Conservation (phyloP, 768 basidiomycete species). For the Megacollybia marginata region DNA sequence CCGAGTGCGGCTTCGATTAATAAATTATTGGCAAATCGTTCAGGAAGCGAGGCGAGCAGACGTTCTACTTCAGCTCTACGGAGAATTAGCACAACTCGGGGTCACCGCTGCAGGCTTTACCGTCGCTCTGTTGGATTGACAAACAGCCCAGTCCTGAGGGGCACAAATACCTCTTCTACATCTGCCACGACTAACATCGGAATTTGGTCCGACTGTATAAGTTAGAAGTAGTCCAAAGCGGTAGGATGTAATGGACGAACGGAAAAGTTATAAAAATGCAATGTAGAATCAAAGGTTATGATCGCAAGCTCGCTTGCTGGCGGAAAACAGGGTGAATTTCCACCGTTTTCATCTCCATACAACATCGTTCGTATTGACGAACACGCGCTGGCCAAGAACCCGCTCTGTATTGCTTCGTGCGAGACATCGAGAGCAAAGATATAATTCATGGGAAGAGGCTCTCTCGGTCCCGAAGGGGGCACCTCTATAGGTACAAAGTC, state of each 20-base stretch:
- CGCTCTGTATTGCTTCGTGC: slow-evolving; percentile 54
- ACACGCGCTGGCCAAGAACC: slow-evolving; percentile 65
- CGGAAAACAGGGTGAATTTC: slow-evolving; percentile 45
- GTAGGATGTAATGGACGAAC: slow-evolving; percentile 22
- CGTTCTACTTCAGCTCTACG: slow-evolving; percentile 55
- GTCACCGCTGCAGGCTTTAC: slow-evolving; percentile 31
- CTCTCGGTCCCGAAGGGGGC: slow-evolving; percentile 34
- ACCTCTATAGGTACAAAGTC: slow-evolving; percentile 49
- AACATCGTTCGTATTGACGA: slow-evolving; percentile 52
- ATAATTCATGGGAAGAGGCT: slow-evolving; percentile 62
- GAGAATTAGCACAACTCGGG: slow-evolving; percentile 5
- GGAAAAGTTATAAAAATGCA: slow-evolving; percentile 88
- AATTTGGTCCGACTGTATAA: slow-evolving; percentile 36
- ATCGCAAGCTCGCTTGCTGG: slow-evolving; percentile 58
- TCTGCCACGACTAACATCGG: slow-evolving; percentile 81
- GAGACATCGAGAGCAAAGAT: slow-evolving; percentile 90
- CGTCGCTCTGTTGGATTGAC: slow-evolving; percentile 66
- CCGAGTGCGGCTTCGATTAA: slow-evolving; percentile 64
- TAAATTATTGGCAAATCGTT: slow-evolving; percentile 44
- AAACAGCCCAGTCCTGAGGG: slow-evolving; percentile 65
- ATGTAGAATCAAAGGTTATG: slow-evolving; percentile 68
- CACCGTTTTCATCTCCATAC: slow-evolving; percentile 48
- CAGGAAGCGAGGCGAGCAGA: slow-evolving; percentile 59
- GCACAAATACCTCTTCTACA: slow-evolving; percentile 88
- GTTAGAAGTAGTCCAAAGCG: slow-evolving; percentile 13